A percentile compares a stretch with the other conserved stretches of the same genome.
These are phyloP conservation scores for Coemansia sp. DNA, from an alignment of 192 early-diverging fungal species.

Conservation along the genomic window DNA sequence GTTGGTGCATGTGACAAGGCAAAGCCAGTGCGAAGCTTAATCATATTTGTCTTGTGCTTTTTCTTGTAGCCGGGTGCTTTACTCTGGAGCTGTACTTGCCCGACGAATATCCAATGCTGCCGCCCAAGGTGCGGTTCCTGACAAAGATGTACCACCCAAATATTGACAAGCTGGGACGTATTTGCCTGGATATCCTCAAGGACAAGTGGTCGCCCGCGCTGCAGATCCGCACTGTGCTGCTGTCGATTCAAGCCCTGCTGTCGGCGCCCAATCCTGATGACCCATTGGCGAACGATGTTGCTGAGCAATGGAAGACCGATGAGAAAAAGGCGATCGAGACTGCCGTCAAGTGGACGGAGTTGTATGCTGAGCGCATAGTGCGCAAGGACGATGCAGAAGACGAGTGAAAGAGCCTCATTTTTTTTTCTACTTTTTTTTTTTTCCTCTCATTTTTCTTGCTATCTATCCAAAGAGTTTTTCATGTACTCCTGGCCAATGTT, in stretches of 20 bases:
- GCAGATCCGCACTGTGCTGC: constrained; percentile 96
- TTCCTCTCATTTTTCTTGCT: neutral
- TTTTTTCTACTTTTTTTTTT: neutral
- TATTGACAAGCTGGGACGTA: constrained; percentile 97
- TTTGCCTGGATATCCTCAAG: constrained; percentile 98
- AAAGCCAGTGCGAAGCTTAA: neutral
- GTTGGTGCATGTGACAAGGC: neutral
- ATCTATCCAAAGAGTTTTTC: neutral
- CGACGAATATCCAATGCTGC: constrained; percentile 97
- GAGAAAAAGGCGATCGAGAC: constrained; percentile 89
- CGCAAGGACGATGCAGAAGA: neutral
- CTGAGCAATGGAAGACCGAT: constrained; percentile 98
- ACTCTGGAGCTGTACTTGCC: constrained; percentile 95
- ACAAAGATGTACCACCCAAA: constrained; percentile 99
- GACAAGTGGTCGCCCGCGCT: constrained; percentile 99
- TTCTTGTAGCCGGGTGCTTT: constrained; percentile 79
- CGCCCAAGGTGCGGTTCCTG: constrained; percentile 97
- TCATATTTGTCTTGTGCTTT: neutral
- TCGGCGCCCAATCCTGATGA: constrained; percentile 99
- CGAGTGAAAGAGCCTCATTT: neutral
- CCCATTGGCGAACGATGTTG: constrained; percentile 97
- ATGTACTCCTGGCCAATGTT: neutral
- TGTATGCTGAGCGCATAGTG: constrained; percentile 20
- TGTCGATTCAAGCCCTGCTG: constrained; percentile 95
- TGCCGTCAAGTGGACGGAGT: constrained; percentile 55